phyloP scores from a whole-genome alignment of 1,284 basidiomycete species.

The Pseudomicrostroma phylloplanum region DNA sequence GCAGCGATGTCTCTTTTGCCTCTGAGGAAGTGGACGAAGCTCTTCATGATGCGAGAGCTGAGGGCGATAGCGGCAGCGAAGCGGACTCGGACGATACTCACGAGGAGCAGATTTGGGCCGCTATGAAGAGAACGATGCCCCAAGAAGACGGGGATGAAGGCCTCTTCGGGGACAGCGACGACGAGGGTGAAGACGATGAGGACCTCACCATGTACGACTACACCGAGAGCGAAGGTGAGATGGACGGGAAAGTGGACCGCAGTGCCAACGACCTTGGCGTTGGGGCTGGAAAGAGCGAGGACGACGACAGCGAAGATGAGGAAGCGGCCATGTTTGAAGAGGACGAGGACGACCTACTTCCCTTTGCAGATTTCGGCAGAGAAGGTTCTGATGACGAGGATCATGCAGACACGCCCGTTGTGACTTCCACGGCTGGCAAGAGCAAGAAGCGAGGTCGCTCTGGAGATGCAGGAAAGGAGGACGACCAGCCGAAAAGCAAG shows the following conservation, averaged over 20 bases:
- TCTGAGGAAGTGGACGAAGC: slow-evolving; percentile 27
- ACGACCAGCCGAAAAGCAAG: slow-evolving; percentile 34
- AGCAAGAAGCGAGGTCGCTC: background rate
- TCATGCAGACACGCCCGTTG: background rate
- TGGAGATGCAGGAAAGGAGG: slow-evolving; percentile 13
- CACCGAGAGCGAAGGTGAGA: slow-evolving; percentile 16
- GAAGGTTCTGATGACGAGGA: background rate
- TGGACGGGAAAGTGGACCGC: slow-evolving; percentile 7
- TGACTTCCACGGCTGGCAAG: background rate
- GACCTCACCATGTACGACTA: slow-evolving; percentile 16
- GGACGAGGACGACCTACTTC: slow-evolving; percentile 47
- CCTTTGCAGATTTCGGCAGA: slow-evolving; percentile 30
- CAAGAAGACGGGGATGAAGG: slow-evolving; percentile 59
- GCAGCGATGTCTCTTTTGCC: background rate
- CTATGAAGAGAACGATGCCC: slow-evolving; percentile 53
- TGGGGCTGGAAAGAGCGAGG: slow-evolving; percentile 14
- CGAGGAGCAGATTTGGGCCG: slow-evolving; percentile 53
- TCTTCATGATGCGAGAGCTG: slow-evolving; percentile 13
- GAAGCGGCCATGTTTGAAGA: slow-evolving; percentile 40
- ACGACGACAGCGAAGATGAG: slow-evolving; percentile 27
- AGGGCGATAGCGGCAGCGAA: slow-evolving; percentile 24
- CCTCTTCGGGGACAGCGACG: slow-evolving; percentile 45
- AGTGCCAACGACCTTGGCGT: slow-evolving; percentile 25
- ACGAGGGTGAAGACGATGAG: slow-evolving; percentile 29
- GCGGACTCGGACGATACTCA: slow-evolving; percentile 32